Conservation (phyloP, 257 asterid species). For the Linderniella brevidens region DNA sequence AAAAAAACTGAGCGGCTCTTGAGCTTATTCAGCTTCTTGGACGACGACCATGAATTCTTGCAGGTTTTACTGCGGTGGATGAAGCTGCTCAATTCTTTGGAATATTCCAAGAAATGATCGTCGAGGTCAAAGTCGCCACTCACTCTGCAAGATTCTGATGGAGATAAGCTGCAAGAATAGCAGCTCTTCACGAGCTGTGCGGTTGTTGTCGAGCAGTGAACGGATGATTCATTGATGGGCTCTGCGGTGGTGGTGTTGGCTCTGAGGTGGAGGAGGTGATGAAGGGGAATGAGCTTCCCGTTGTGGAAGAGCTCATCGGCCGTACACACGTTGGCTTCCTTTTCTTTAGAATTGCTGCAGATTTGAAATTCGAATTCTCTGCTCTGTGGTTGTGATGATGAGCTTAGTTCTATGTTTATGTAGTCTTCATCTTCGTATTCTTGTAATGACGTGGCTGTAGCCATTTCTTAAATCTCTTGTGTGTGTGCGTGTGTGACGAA, state of each 20-base stretch:
- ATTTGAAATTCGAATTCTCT: constrained; percentile 73
- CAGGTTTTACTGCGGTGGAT: constrained; percentile 1
- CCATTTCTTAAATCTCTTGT: background rate
- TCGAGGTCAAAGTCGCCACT: constrained; percentile 61
- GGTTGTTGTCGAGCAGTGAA: constrained; percentile 10
- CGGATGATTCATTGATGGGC: constrained; percentile 4
- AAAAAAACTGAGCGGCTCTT: constrained; percentile 12
- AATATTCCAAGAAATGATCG: constrained; percentile 52
- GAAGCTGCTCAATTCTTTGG: constrained; percentile 35
- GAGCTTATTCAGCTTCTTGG: constrained; percentile 10
- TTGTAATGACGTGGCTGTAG: no score
- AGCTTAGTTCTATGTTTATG: constrained; percentile 24
- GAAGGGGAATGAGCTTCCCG: constrained; percentile 83
- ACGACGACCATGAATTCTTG: constrained; percentile 29
- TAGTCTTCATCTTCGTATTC: constrained; percentile 18
- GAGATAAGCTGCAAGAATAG: constrained; percentile 35
- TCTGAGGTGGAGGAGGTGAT: constrained; percentile 17
- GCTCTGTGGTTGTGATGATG: constrained; percentile 7
- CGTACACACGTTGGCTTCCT: constrained; percentile 23
- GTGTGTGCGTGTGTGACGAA: background rate
- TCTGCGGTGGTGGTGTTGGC: constrained; percentile 13
- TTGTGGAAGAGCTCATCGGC: constrained; percentile 89
- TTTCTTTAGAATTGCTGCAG: constrained; percentile 13
- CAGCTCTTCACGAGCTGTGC: constrained; percentile 7
- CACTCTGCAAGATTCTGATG: constrained; percentile 60